These are phyloP conservation scores for Candida coquimbonensis DNA, from an alignment of 805 yeast species.

Conservation along the genomic window DNA sequence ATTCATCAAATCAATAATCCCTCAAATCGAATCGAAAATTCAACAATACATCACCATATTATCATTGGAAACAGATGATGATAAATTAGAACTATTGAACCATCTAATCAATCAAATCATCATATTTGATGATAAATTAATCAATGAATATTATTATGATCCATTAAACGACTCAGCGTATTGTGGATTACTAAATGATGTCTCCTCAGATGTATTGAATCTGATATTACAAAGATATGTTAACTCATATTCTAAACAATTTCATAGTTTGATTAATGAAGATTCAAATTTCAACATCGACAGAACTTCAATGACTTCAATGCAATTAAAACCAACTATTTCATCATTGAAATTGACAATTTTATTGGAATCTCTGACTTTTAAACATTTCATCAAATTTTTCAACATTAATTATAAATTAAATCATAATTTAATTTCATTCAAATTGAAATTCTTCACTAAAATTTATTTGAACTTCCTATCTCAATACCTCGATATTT, in stretches of 20 bases:
- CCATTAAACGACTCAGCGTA: constrained; percentile 23
- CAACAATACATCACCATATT: constrained; percentile 20
- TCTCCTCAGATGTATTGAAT: constrained; percentile 25
- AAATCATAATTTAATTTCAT: constrained; percentile 34
- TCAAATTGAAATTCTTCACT: constrained; percentile 40
- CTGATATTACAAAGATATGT: constrained; percentile 44
- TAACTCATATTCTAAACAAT: constrained; percentile 37
- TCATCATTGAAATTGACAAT: constrained; percentile 38
- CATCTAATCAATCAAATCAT: constrained; percentile 34
- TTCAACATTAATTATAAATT: constrained; percentile 22
- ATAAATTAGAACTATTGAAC: constrained; percentile 18
- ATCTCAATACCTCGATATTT: constrained; percentile 29
- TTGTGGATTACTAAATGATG: constrained; percentile 23
- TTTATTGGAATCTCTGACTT: constrained; percentile 39
- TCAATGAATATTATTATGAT: constrained; percentile 36
- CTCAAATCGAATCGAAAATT: constrained; percentile 40
- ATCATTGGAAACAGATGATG: constrained; percentile 16
- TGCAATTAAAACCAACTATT: constrained; percentile 30
- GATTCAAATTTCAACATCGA: constrained; percentile 40
- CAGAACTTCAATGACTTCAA: constrained; percentile 28
- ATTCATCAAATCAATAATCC: constrained; percentile 29
- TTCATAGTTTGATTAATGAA: constrained; percentile 33
- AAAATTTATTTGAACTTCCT: constrained; percentile 35
- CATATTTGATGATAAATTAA: constrained; percentile 30
- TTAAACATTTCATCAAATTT: constrained; percentile 21